Base-by-base conservation (phyloP, 805 yeast species). In the Lipomyces orientalis region DNA sequence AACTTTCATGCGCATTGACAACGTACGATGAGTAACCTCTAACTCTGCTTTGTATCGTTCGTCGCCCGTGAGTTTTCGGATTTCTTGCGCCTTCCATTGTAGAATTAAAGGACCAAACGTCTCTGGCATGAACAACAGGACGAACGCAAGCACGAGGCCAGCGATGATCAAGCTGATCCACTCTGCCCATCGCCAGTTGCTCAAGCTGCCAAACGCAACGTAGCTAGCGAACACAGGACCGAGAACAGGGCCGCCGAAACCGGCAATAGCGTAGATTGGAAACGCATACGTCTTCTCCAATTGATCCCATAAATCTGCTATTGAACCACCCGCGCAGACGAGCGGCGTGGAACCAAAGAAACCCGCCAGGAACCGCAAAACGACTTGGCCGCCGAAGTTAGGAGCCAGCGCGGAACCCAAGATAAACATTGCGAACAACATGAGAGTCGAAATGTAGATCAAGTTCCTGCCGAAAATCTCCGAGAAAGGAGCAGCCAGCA, bases 321-420 rank as follows among this genome's bases (percentile, higher is more conserved):
- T 85, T n/a, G 94, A 86, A 70, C 96, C 97, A 67, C 94, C 94
- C 16, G 93, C 96, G 72, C 90, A 86, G 4, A 96, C 89, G 76
- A 92, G 82, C 0, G 96, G 93, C 2, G 97, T 96, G 1, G 94
- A 88, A 1, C 93, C 90, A 61, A 90, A 83, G 43, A 88, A 82
- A 0, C 97, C 97, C 31, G 91, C 83, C 75, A 92, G 85, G 76
- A 91, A 91, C 73, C 96, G 80, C 57, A 90, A 77, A 4, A 90
- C 88, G 62, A 90, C 78, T 43, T 90, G 82, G 7, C 84, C 81
- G 64, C 86, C 81, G 71, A 90, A 86, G 70, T 89, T 86, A 35
- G 82, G 79, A 0, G 91, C 82, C 64, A 89, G 80, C 34, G 64
- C 75, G 14, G 66, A 62, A 2, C 66, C 74, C 70, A 73, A 61